These are phyloP conservation scores for Arabidopsis hybrid DNA, from an alignment of 441 rosid genomes.

Conservation along the genomic window DNA sequence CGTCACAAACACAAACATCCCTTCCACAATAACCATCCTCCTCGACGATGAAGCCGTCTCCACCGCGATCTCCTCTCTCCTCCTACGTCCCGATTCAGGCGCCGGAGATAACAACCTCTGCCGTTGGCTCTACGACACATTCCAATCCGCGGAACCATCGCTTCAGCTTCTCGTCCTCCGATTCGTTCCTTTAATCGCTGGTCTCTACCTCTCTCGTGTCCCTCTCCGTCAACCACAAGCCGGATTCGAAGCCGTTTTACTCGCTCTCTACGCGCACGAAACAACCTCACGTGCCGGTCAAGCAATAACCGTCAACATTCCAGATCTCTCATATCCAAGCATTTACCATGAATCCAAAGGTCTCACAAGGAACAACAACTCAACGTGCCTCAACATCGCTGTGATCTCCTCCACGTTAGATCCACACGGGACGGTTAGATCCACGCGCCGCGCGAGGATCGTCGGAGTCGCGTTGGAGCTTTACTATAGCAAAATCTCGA, in stretches of 20 bases:
- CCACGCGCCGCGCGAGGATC: conserved; percentile 73
- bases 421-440: conserved; percentile 78
- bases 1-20: conserved; percentile 46
- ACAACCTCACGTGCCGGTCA: conserved; percentile 70
- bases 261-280: conserved; percentile 84
- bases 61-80: conserved; percentile 67
- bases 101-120: conserved; percentile 83
- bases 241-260: conserved; percentile 86
- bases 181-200: conserved; percentile 70
- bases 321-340: conserved; percentile 75
- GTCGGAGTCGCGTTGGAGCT: conserved; percentile 80
- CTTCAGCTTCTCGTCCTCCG: conserved; percentile 84
- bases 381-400: conserved; percentile 67
- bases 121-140: conserved; percentile 93
- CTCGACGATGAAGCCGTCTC: conserved; percentile 62
- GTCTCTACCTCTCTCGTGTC: conserved; percentile 79
- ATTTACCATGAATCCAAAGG: conserved; percentile 74
- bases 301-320: conserved; percentile 66
- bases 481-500: conserved; percentile 60
- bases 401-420: conserved; percentile 78
- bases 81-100: conserved; percentile 72
- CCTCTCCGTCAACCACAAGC: conserved; percentile 66
- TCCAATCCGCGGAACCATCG: conserved; percentile 63
- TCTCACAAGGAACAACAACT: conserved; percentile 34
- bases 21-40: conserved; percentile 60